A percentile compares a stretch with the other conserved stretches of the same genome.
phyloP scores from a whole-genome alignment of 176 grass and related monocot genomes.

The Oryza meyeriana region DNA sequence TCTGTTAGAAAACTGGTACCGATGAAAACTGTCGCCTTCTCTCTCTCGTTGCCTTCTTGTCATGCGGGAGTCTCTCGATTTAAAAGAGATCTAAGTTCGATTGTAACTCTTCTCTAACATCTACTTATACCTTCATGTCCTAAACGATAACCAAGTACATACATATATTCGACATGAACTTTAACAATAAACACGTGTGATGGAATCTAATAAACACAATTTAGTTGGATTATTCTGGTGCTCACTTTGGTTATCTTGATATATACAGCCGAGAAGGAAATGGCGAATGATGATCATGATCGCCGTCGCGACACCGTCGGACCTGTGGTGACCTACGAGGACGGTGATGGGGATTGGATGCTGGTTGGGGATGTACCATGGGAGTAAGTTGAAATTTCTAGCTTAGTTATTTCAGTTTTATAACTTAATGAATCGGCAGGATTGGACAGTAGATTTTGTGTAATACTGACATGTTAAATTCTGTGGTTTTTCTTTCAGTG shows the following conservation, averaged over 20 bases:
- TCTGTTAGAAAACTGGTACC: too few species aligned
- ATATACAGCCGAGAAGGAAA: neutral
- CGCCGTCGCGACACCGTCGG: neutral
- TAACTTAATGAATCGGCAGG: neutral
- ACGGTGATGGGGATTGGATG: slow-evolving; percentile 93
- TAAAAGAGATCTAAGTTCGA: too few species aligned
- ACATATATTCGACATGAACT: too few species aligned
- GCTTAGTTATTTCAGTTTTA: neutral
- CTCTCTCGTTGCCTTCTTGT: too few species aligned
- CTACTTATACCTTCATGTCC: too few species aligned
- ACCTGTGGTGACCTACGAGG: slow-evolving; percentile 63
- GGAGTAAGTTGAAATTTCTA: slow-evolving; percentile 63
- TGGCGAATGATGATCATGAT: neutral
- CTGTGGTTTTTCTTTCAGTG: slow-evolving; percentile 26
- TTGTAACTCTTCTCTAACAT: too few species aligned
- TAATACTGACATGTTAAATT: neutral
- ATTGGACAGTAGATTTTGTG: neutral
- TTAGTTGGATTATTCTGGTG: neutral
- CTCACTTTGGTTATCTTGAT: neutral
- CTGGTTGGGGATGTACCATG: slow-evolving; percentile 88
- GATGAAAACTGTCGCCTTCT: too few species aligned
- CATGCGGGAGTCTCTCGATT: too few species aligned
- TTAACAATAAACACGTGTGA: neutral
- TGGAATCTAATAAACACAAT: too few species aligned
- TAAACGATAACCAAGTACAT: too few species aligned